Conservation (phyloP, 495 filamentous ascomycete genomes). For the Xylaria bambusicola region DNA sequence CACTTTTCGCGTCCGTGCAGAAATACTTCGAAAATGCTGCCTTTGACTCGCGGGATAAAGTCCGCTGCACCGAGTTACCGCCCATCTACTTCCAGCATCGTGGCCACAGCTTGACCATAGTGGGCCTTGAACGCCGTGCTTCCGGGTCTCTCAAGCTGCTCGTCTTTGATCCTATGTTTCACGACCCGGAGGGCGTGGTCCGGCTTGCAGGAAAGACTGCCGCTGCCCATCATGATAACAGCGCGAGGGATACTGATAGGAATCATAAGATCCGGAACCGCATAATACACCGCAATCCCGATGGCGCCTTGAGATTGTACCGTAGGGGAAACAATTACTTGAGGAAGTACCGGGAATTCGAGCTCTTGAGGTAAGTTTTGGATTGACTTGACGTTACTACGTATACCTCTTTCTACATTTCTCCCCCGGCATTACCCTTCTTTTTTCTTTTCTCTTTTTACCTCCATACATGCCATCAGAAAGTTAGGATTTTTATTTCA, state of each 20-base stretch:
- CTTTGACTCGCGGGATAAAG: constrained; percentile 48
- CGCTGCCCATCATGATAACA: background rate
- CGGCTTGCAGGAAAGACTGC: constrained; percentile 49
- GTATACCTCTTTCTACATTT: background rate
- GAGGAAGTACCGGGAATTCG: constrained; percentile 71
- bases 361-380: constrained; percentile 67
- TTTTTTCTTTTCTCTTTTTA: background rate
- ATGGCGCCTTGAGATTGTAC: constrained; percentile 67
- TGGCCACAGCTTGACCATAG: constrained; percentile 89
- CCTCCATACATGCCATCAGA: no score
- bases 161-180: constrained; percentile 88
- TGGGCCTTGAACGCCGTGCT: constrained; percentile 73
- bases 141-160: constrained; percentile 71
- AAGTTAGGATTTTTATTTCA: no score
- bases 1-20: constrained; percentile 68
- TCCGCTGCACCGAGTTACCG: constrained; percentile 68
- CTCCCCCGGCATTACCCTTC: background rate
- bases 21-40: constrained; percentile 64
- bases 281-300: constrained; percentile 41
- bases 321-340: constrained; percentile 68
- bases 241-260: background rate
- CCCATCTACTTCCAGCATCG: constrained; percentile 92
- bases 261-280: background rate
- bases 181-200: constrained; percentile 64
- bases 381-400: background rate